Evolutionary conservation across 345 rosid species (phyloP).

Genomic region (Triadica sebifera): DNA sequence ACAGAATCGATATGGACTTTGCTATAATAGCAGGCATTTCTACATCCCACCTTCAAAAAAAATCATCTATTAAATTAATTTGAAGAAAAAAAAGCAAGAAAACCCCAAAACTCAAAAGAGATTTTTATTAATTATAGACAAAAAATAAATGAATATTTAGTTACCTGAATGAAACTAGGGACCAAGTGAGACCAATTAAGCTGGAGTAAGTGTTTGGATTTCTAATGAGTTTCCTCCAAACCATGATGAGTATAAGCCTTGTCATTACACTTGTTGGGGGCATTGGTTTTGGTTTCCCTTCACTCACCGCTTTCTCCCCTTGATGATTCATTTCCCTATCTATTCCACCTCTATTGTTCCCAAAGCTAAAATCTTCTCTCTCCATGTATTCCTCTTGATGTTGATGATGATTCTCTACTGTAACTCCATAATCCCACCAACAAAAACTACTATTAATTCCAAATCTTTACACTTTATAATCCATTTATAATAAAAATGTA

Average conservation of each 20-base stretch:
- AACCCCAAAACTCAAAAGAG: constrained; percentile 15
- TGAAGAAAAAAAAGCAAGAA: background rate
- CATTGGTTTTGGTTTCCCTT: constrained; percentile 64
- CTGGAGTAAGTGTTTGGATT: constrained; percentile 98
- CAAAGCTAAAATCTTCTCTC: constrained; percentile 81
- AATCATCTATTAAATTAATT: background rate
- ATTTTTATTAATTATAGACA: background rate
- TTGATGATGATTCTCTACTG: constrained; percentile 29
- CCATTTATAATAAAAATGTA: no score
- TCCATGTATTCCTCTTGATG: constrained; percentile 51
- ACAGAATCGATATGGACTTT: constrained; percentile 92
- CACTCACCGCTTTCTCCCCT: constrained; percentile 49
- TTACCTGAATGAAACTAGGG: constrained; percentile 84
- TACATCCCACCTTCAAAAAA: constrained; percentile 71
- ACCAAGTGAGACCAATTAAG: constrained; percentile 90
- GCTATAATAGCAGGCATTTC: constrained; percentile 95
- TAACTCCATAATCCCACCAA: constrained; percentile 13
- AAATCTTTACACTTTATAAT: no score
- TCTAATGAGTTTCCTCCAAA: constrained; percentile 98
- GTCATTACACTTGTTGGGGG: constrained; percentile 99
- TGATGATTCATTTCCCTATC: constrained; percentile 39
- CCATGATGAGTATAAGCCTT: constrained; percentile 96
- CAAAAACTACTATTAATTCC: background rate
- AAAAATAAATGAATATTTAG: no score
- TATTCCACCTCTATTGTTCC: constrained; percentile 61